Evolutionary conservation across 345 rosid genomes (phyloP).

Genomic region (Eucalyptus victrix): DNA sequence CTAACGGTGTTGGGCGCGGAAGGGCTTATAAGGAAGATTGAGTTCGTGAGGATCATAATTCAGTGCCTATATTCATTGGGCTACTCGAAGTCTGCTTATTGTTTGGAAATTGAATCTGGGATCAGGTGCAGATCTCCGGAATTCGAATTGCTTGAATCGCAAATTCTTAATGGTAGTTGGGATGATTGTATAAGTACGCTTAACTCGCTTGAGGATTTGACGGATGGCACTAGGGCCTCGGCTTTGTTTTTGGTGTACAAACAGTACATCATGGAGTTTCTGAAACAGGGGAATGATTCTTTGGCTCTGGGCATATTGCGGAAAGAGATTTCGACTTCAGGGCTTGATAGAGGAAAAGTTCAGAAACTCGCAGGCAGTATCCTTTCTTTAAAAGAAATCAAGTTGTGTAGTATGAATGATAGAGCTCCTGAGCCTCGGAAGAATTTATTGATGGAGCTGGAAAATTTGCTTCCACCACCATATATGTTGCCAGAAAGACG

Average conservation of each 20-base stretch:
- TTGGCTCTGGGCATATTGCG: slow-evolving; percentile 43
- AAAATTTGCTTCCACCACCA: slow-evolving; percentile 51
- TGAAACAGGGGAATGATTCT: slow-evolving; percentile 42
- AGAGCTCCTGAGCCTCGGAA: slow-evolving; percentile 24
- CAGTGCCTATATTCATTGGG: slow-evolving; percentile 74
- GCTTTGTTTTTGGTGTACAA: slow-evolving; percentile 55
- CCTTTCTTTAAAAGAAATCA: slow-evolving; percentile 31
- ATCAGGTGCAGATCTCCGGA: slow-evolving; percentile 30
- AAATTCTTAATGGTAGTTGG: slow-evolving; percentile 58
- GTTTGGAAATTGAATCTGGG: slow-evolving; percentile 59
- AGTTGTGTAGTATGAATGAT: slow-evolving; percentile 17
- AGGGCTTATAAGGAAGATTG: slow-evolving; percentile 51
- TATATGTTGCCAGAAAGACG: slow-evolving; percentile 46
- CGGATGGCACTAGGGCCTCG: slow-evolving; percentile 32
- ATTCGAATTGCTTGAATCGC: slow-evolving; percentile 41
- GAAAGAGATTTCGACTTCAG: slow-evolving; percentile 38
- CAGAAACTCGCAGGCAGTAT: slow-evolving; percentile 44
- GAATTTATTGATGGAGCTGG: slow-evolving; percentile 41
- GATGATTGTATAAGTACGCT: slow-evolving; percentile 40
- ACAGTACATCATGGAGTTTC: slow-evolving; percentile 58
- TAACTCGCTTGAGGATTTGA: slow-evolving; percentile 17
- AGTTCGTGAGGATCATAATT: slow-evolving; percentile 53
- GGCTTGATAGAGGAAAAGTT: slow-evolving; percentile 41
- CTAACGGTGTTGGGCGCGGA: slow-evolving; percentile 30
- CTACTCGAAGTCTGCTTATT: slow-evolving; percentile 51